Conservation (phyloP, 257 asterid species). For the Henckelia pumila region DNA sequence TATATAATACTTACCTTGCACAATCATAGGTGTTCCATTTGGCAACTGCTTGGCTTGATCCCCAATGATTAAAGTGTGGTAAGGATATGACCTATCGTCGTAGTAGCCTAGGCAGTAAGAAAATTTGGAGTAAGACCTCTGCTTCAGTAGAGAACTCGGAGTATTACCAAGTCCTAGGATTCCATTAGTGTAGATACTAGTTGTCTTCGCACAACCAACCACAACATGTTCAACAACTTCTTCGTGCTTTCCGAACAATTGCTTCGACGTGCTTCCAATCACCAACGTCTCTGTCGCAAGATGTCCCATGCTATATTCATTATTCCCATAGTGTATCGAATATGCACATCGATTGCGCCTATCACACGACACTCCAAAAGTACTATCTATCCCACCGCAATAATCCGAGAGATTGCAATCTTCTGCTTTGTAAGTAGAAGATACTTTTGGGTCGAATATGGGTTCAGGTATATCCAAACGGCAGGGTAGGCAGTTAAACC, state of each 20-base stretch:
- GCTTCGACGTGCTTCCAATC: neutral
- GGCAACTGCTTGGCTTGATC: neutral
- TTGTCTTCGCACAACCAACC: neutral
- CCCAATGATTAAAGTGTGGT: constrained; percentile 13
- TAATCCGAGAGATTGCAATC: too few relatives aligned
- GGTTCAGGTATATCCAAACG: too few relatives aligned
- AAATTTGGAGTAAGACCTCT: neutral
- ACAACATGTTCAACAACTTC: neutral
- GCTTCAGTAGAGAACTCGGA: neutral
- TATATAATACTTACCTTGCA: constrained; percentile 10
- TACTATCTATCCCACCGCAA: neutral
- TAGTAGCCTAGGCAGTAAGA: constrained; percentile 10
- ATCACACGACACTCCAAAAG: neutral
- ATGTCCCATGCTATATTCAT: neutral
- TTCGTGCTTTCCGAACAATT: neutral
- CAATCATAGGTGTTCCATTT: neutral
- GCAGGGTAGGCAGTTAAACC: too few relatives aligned
- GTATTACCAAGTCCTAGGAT: neutral
- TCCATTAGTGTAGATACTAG: neutral
- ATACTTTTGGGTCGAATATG: too few relatives aligned
- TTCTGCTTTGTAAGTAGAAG: too few relatives aligned
- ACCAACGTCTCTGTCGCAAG: neutral
- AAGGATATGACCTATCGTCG: neutral
- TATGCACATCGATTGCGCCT: neutral
- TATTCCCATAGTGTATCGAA: neutral